Evolutionary conservation across 176 grass and related monocot genomes (phyloP).

Genomic region (Zoysia pacifica): DNA sequence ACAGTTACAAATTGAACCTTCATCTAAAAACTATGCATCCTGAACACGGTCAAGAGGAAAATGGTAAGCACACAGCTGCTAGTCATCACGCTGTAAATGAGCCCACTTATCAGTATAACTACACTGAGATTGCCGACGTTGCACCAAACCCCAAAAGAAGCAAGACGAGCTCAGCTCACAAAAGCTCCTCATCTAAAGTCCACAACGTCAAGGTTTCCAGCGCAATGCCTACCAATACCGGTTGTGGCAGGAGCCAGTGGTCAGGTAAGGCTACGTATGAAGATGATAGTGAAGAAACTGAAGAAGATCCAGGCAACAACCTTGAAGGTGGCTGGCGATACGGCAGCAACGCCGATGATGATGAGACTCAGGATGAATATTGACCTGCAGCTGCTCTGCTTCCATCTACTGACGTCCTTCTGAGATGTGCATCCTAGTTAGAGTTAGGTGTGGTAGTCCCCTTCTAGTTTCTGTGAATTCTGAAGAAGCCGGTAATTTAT

Average conservation of each 20-base stretch:
- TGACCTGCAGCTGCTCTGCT: constrained; percentile 13
- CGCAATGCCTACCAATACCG: constrained; percentile 10
- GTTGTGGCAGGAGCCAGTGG: constrained; percentile 47
- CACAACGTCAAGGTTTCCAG: constrained; percentile 40
- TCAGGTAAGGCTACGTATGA: constrained; percentile 55
- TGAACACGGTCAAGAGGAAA: constrained; percentile 53
- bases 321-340: constrained; percentile 59
- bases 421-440: constrained; percentile 20
- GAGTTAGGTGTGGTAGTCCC: constrained; percentile 26
- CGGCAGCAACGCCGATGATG: constrained; percentile 60
- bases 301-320: constrained; percentile 63
- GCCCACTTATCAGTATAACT: constrained; percentile 39
- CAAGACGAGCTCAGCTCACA: constrained; percentile 40
- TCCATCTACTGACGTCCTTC: neutral
- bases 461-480: constrained; percentile 3
- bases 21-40: constrained; percentile 81
- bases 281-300: constrained; percentile 69
- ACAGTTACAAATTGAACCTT: constrained; percentile 85
- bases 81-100: constrained; percentile 32
- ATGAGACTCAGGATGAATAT: constrained; percentile 83
- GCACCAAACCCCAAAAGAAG: constrained; percentile 50
- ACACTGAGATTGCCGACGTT: constrained; percentile 33
- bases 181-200: constrained; percentile 36
- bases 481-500: neutral
- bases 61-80: constrained; percentile 32